These are phyloP conservation scores for Scenedesmus sp. DNA, from an alignment of 163 green algal genomes.

Conservation along the genomic window DNA sequence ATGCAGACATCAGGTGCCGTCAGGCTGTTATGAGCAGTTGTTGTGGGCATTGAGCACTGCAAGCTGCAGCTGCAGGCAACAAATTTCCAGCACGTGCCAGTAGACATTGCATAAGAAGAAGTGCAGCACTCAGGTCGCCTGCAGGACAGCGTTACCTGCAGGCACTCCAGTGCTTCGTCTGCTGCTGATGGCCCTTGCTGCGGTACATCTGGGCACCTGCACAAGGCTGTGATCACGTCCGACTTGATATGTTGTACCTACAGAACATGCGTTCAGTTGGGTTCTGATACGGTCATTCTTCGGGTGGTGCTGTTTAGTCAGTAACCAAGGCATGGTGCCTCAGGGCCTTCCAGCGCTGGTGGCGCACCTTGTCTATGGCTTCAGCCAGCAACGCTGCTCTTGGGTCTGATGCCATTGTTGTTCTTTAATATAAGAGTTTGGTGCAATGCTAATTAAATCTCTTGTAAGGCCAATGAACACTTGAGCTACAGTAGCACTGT, in stretches of 20 bases:
- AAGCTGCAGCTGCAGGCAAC: background rate
- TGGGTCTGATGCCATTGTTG: background rate
- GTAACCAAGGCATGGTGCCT: background rate
- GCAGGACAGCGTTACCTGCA: background rate
- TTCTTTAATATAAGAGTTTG: background rate
- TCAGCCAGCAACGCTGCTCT: background rate
- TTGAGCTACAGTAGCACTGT: background rate
- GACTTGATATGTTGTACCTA: conserved; percentile 40
- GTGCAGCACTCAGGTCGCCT: background rate
- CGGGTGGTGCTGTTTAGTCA: background rate
- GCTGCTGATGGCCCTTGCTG: background rate
- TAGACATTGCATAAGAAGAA: background rate
- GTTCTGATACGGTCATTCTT: background rate
- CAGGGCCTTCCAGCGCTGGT: background rate
- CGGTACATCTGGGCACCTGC: background rate
- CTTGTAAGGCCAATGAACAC: background rate
- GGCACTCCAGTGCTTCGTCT: conserved; percentile 17
- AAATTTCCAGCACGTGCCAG: background rate
- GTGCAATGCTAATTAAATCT: too few species aligned
- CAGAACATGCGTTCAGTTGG: background rate
- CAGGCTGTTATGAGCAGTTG: too few species aligned
- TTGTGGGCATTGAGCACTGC: background rate
- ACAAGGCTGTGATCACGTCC: conserved; percentile 23
- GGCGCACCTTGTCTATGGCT: conserved; percentile 37
- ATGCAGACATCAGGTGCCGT: background rate